phyloP scores from a whole-genome alignment of 78 protist genomes.

The Goniomonas avonlea region DNA sequence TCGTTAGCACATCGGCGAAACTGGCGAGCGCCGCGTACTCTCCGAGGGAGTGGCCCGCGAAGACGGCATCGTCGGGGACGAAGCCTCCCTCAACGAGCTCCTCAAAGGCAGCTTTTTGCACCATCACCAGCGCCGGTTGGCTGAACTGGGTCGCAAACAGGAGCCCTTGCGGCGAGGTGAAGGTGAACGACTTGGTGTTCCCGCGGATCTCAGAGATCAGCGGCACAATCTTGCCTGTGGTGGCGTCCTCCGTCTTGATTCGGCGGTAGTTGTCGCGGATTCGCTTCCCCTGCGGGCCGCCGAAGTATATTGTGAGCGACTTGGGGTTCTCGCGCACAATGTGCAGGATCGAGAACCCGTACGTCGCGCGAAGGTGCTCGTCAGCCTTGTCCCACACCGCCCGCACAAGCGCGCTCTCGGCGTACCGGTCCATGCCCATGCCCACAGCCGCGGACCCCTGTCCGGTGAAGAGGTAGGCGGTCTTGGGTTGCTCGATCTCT shows the following conservation, averaged over 20 bases:
- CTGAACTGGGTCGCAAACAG: conserved; percentile 64
- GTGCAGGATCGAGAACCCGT: conserved; percentile 52
- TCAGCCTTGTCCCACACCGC: conserved; percentile 63
- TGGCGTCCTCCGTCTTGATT: background rate
- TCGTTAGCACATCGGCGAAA: conserved; percentile 29
- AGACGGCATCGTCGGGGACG: conserved; percentile 11
- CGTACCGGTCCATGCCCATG: conserved; percentile 72
- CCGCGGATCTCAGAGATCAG: background rate
- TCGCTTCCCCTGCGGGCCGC: conserved; percentile 48
- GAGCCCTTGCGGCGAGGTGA: conserved; percentile 53
- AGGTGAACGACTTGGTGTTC: conserved; percentile 26
- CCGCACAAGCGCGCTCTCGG: conserved; percentile 17
- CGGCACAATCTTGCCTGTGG: background rate
- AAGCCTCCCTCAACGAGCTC: conserved; percentile 39
- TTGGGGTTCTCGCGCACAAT: conserved; percentile 63
- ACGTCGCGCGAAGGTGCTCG: conserved; percentile 11
- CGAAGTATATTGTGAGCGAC: conserved; percentile 43
- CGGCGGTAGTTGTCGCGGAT: conserved; percentile 46
- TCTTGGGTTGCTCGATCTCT: conserved; percentile 38
- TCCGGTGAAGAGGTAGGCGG: conserved; percentile 68
- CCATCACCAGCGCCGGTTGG: conserved; percentile 51
- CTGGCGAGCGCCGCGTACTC: conserved; percentile 56
- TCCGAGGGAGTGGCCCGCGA: conserved; percentile 68
- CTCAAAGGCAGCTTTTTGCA: conserved; percentile 53
- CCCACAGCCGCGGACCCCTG: conserved; percentile 43